A percentile compares a stretch with the other conserved stretches of the same genome.
phyloP scores from a whole-genome alignment of 179 eudicot genomes.

The Monotropa hypopitys region DNA sequence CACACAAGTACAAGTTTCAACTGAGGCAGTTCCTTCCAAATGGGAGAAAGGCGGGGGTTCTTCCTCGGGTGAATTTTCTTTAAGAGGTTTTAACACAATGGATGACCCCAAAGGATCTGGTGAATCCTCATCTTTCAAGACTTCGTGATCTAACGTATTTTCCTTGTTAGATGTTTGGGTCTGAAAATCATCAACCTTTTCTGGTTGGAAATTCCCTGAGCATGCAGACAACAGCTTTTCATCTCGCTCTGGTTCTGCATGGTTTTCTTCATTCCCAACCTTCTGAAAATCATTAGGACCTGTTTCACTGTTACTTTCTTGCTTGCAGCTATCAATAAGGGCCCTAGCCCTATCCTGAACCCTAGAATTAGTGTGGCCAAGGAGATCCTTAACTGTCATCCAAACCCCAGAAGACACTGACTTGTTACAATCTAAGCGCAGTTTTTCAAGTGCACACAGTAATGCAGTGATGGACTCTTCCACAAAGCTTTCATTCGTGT shows the following conservation, averaged over 20 bases:
- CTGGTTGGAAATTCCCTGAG: slow-evolving; percentile 16
- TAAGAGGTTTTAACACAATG: slow-evolving; percentile 16
- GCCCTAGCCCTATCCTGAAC: slow-evolving; percentile 54
- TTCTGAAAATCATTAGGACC: slow-evolving; percentile 22
- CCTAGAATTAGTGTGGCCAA: slow-evolving; percentile 36
- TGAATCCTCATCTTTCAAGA: slow-evolving; percentile 14
- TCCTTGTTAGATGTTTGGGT: slow-evolving; percentile 15
- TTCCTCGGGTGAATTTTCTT: slow-evolving; percentile 15
- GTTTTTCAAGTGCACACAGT: slow-evolving; percentile 56
- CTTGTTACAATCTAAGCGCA: slow-evolving; percentile 36
- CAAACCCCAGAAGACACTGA: slow-evolving; percentile 39
- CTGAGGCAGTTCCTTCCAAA: slow-evolving; percentile 16
- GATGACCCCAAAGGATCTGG: slow-evolving; percentile 19
- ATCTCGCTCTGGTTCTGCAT: slow-evolving; percentile 16
- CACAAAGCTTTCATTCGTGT: slow-evolving; percentile 34
- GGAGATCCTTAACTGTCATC: slow-evolving; percentile 42
- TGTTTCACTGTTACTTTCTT: slow-evolving; percentile 13
- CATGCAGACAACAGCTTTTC: slow-evolving; percentile 13
- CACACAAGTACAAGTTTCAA: slow-evolving; percentile 15
- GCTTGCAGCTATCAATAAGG: slow-evolving; percentile 46
- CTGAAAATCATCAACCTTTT: slow-evolving; percentile 14
- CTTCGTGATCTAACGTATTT: slow-evolving; percentile 14
- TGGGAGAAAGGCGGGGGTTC: slow-evolving; percentile 12
- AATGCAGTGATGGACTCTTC: slow-evolving; percentile 52
- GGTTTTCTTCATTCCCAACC: slow-evolving; percentile 17